These are phyloP conservation scores for Lasiodiplodia theobromae DNA, from an alignment of 2,329 filamentous ascomycete genomes.

Conservation along the genomic window DNA sequence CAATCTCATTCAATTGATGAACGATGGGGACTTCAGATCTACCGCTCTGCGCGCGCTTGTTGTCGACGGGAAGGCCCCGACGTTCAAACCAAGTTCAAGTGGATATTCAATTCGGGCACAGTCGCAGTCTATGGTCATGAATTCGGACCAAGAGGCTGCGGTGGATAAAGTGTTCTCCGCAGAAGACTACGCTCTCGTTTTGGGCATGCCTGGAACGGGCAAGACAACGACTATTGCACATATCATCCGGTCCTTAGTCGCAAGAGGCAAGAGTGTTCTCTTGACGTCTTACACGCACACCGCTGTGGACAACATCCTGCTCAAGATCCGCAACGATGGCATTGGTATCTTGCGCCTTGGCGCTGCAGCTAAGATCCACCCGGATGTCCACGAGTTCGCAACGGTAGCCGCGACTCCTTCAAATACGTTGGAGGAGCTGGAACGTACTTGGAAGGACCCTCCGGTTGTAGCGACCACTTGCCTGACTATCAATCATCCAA, in stretches of 20 bases:
- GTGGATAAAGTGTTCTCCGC: constrained; percentile 97
- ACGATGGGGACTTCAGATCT: constrained; percentile 74
- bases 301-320: constrained; percentile 94
- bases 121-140: constrained; percentile 70
- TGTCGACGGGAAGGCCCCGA: constrained; percentile 75
- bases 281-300: constrained; percentile 97
- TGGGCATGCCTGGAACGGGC: constrained; percentile 97
- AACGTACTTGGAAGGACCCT: constrained; percentile 81
- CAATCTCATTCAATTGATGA: constrained; percentile 93
- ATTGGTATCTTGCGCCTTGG: constrained; percentile 87
- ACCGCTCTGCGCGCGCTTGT: constrained; percentile 78
- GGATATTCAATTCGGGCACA: constrained; percentile 66
- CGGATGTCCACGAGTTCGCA: constrained; percentile 85
- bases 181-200: constrained; percentile 92
- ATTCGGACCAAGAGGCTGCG: constrained; percentile 84
- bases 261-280: constrained; percentile 89
- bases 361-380: constrained; percentile 82
- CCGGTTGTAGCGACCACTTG: constrained; percentile 95
- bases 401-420: constrained; percentile 77
- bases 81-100: constrained; percentile 72
- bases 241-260: constrained; percentile 88
- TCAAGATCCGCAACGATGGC: constrained; percentile 83
- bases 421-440: constrained; percentile 81
- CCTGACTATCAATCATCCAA: constrained; percentile 84
- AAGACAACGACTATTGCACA: constrained; percentile 99